Base-by-base conservation (phyloP, 73 alveolate species). In the Paramecium sexaurelia region DNA sequence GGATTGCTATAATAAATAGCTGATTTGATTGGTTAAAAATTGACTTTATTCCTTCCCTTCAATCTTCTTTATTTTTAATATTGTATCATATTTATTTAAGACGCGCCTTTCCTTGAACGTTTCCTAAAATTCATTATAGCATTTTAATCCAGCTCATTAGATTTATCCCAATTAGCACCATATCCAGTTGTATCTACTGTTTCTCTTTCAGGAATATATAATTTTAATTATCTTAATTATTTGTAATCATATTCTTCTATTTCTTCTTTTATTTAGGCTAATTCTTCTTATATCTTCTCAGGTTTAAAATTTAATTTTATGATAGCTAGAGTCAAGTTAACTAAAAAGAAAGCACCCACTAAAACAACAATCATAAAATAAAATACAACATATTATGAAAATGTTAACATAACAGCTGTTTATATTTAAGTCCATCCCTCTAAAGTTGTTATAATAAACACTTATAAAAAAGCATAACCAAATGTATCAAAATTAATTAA, bases 261-360 rank as follows among this genome's bases (percentile, higher is more conserved):
- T 36, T 71, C 86, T 9, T 71, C 51, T 36, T 32, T 71, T 4
- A 71, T 71, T n/a, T 71, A 71, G 11, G 36, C 55, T 32, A 71
- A 37, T 71, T 88, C 94, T 11, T 96, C 71, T 6, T 98, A 96
- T 91, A 97, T 91, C 39, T 93, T 94, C 7, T 96, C 95, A 2
- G 99, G 96, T 61, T 97, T 96, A 83, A 96, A 97, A 78, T 96
- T 97, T 7, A 98, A 85, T 75, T 97, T 97, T 33, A 98, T 97
- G 69, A 97, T 98, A 35, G 99, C 99, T 19, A 97, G 93, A 19
- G 98, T 97, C 55, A 97, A 85, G 82, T 97, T 97, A 3, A 97
- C 89, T 33, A 97, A 93, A 92, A 97, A 96, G 94, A 96, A 97
- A 1, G 98, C 97, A 0, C 99, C 99, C 51, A 97, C 93, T 61